Conservation (phyloP, 139 green algal genomes). For the Asterochloris sp. region DNA sequence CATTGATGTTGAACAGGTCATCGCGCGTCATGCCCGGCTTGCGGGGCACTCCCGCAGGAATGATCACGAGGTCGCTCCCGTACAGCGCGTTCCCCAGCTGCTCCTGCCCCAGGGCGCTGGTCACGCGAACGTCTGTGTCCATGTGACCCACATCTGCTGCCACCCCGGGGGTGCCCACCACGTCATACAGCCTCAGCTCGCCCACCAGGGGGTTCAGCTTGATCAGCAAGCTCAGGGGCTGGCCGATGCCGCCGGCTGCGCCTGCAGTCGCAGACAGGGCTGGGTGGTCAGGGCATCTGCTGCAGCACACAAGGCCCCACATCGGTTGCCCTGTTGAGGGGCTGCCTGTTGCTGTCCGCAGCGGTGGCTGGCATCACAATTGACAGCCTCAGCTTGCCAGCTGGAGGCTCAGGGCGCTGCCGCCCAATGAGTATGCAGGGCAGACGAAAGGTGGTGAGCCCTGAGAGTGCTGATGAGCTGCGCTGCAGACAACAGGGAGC, state of each 20-base stretch:
- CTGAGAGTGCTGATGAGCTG: too few relatives aligned
- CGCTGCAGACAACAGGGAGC: too few relatives aligned
- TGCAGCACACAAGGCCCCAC: too few relatives aligned
- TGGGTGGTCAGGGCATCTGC: neutral
- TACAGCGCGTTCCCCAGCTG: constrained; percentile 71
- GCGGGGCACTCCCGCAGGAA: constrained; percentile 91
- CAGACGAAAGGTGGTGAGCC: too few relatives aligned
- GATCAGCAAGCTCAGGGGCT: constrained; percentile 83
- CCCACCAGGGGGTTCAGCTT: constrained; percentile 64
- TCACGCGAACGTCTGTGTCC: constrained; percentile 76
- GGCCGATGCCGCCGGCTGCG: constrained; percentile 82
- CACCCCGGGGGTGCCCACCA: constrained; percentile 88
- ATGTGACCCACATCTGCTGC: constrained; percentile 92
- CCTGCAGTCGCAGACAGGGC: constrained; percentile 28
- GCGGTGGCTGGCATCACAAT: too few relatives aligned
- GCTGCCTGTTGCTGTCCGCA: too few relatives aligned
- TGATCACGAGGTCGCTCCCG: constrained; percentile 86
- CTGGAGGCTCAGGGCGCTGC: too few relatives aligned
- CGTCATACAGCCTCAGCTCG: constrained; percentile 95
- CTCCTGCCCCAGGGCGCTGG: constrained; percentile 65
- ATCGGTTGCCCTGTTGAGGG: too few relatives aligned
- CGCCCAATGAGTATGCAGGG: too few relatives aligned
- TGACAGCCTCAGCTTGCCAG: too few relatives aligned
- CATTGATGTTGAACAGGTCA: constrained; percentile 99
- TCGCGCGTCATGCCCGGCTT: constrained; percentile 99